Percentiles rank a stretch among this genome's conserved stretches.
Evolutionary conservation across 306 rosid species (phyloP).

Genomic region (Medicago arabica): DNA sequence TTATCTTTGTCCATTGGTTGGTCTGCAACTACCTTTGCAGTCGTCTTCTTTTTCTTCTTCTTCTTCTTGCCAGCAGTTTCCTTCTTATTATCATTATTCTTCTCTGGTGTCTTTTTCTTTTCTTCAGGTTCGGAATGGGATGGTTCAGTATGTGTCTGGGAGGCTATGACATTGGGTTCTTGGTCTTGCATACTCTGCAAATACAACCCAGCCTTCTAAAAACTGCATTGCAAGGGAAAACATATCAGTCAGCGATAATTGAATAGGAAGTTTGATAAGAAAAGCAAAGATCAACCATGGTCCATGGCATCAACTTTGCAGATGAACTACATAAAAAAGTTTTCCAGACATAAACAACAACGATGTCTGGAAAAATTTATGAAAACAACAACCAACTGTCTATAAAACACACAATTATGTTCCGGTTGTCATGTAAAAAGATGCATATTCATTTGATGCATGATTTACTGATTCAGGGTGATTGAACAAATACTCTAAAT

Average conservation of each 20-base stretch:
- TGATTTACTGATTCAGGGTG: slow-evolving; percentile 3
- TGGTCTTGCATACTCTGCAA: slow-evolving; percentile 94
- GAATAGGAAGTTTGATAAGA: slow-evolving; percentile 5
- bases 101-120: too few relatives aligned
- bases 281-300: not conserved
- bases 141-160: too few relatives aligned
- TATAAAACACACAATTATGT: not conserved
- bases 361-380: slow-evolving; percentile 9
- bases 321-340: not conserved
- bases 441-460: slow-evolving; percentile 9
- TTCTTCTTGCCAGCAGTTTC: too few relatives aligned
- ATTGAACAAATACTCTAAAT: slow-evolving; percentile 16
- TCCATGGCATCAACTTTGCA: not conserved
- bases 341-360: slow-evolving; percentile 5
- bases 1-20: too few relatives aligned
- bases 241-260: slow-evolving; percentile 21
- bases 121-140: too few relatives aligned
- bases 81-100: too few relatives aligned
- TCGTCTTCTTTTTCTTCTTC: too few relatives aligned
- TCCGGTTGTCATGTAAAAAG: slow-evolving; percentile 22
- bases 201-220: slow-evolving; percentile 98
- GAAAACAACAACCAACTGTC: slow-evolving; percentile 1
- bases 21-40: too few relatives aligned
- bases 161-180: slow-evolving; percentile 43
- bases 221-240: slow-evolving; percentile 56